Base-by-base conservation (phyloP, 805 yeast species). In the Pachysolen tannophilus region DNA sequence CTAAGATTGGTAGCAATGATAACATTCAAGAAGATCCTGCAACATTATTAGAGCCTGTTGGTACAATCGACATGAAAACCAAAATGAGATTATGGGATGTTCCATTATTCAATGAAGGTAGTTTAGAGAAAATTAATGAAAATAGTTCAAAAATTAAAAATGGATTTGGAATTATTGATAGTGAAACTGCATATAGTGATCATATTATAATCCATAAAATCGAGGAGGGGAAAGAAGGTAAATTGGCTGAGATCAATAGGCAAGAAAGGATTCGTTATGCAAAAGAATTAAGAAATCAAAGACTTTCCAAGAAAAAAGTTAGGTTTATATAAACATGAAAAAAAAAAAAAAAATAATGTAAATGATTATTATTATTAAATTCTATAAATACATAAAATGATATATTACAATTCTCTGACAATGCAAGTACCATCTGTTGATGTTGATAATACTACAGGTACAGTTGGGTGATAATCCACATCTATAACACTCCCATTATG, bases 401-500 rank as follows among this genome's bases (percentile, higher is more conserved):
- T n/a, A n/a, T n/a, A 37, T 25, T 47, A 52, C 7, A 53, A 25
- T 37, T 61, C 63, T 43, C 79, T 56, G 5, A 78, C 53, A 6
- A 79, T 65, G 5, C 79, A 46, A 3, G 68, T 59, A 1, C 81
- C 77, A 49, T 78, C 87, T 5, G 61, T 57, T 4, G 82, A 72
- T 4, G 75, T 55, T 13, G 78, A 64, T 2, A 69, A 51, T 8
- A 78, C 25, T 10, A 67, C 55, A 3, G 47, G 47, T 10, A 51
- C 50, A 3, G 44, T 42, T 6, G 77, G 75, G 44, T 70, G 72
- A 43, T 63, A 69, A 45, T 71, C 77, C 6, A 79, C 69, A 50
- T 75, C 86, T 18, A 77, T 53, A 0, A 77, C 82, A 1, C 77
- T 55, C 0, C 86, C 82, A 5, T 48, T 43, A 47, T 83, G 88